These are phyloP conservation scores for Pythium folliculosum DNA, from an alignment of 352 stramenopile species.

Conservation along the genomic window DNA sequence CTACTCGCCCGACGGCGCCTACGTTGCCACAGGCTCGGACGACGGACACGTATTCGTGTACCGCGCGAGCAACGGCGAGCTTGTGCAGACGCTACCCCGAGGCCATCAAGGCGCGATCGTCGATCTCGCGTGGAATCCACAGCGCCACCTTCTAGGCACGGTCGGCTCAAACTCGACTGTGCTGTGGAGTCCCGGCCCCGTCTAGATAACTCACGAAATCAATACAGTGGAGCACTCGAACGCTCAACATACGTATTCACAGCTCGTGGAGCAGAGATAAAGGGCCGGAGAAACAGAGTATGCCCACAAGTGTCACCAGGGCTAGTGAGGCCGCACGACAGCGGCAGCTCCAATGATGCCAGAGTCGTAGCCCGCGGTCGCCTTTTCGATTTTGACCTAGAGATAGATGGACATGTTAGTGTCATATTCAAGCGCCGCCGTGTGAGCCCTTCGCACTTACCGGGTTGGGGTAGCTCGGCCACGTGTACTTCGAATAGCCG, in stretches of 20 bases:
- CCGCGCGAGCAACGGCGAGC: constrained; percentile 54
- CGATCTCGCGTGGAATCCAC: constrained; percentile 83
- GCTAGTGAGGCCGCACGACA: constrained; percentile 16
- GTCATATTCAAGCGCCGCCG: neutral
- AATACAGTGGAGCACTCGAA: neutral
- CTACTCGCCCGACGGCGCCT: constrained; percentile 79
- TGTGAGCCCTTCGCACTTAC: constrained; percentile 43
- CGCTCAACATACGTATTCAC: too few relatives aligned
- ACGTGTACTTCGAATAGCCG: constrained; percentile 70
- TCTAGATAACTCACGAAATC: constrained; percentile 12
- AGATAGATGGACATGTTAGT: neutral
- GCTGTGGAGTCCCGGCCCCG: constrained; percentile 53
- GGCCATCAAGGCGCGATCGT: constrained; percentile 66
- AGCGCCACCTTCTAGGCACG: constrained; percentile 77
- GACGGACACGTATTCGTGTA: constrained; percentile 81
- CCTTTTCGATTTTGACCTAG: constrained; percentile 77
- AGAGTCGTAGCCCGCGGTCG: constrained; percentile 79
- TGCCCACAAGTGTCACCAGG: neutral
- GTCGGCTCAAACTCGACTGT: constrained; percentile 74
- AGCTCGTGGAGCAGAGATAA: neutral
- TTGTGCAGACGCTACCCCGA: constrained; percentile 51
- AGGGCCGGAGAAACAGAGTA: neutral
- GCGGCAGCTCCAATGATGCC: constrained; percentile 80
- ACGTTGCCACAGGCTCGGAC: constrained; percentile 68
- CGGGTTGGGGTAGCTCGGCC: constrained; percentile 70